Evolutionary conservation across 305 asterid species (phyloP).

Genomic region (Fraxinus latifolia): DNA sequence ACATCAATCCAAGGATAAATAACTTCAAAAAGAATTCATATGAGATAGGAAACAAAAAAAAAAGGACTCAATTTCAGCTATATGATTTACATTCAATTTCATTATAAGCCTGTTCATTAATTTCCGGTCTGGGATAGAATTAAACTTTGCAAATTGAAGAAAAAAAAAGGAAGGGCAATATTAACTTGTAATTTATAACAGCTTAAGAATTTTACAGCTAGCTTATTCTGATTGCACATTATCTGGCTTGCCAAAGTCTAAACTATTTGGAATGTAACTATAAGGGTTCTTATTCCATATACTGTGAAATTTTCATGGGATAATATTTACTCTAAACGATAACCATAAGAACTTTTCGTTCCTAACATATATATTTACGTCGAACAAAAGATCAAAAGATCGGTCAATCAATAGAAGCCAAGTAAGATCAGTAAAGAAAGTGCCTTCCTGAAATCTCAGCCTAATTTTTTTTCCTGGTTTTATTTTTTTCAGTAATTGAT

Average conservation of each 20-base stretch:
- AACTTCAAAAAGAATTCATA: not conserved
- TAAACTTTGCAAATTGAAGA: not conserved
- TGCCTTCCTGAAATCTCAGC: not conserved
- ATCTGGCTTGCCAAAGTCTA: not conserved
- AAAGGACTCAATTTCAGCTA: not conserved
- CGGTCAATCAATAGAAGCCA: not conserved
- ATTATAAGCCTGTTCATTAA: not conserved
- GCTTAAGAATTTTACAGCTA: not conserved
- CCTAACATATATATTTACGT: not conserved
- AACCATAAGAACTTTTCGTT: not conserved
- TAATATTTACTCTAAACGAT: not conserved
- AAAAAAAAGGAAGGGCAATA: not conserved
- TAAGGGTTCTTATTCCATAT: not conserved
- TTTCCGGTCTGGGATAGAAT: not conserved
- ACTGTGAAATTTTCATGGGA: not conserved
- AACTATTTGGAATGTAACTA: not conserved
- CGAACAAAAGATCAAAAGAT: not conserved
- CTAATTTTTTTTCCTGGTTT: not conserved
- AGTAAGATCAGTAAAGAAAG: not conserved
- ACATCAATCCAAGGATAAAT: slow-evolving; percentile 3
- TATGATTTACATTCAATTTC: not conserved
- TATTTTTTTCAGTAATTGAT: not conserved
- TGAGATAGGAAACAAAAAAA: not conserved
- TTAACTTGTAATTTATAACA: not conserved
- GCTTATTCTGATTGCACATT: not conserved